Conservation (phyloP, 768 basidiomycete species). For the Gautieria morchelliformis region DNA sequence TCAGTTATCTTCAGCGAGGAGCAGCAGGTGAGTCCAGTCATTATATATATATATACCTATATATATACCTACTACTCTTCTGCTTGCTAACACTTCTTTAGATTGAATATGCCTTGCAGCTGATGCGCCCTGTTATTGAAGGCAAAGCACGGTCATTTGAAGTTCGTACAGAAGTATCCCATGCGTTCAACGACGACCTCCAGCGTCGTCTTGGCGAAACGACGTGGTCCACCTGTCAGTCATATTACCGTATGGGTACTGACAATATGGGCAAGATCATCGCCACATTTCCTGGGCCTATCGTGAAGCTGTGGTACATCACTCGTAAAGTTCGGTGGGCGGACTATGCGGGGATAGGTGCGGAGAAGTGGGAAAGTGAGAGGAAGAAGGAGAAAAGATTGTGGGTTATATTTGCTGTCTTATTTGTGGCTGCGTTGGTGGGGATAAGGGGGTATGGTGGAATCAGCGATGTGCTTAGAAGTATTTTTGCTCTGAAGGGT, state of each 20-base stretch:
- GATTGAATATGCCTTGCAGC: constrained; percentile 40
- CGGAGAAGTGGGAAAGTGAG: constrained; percentile 28
- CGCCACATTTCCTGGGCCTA: constrained; percentile 46
- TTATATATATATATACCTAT: constrained; percentile 36
- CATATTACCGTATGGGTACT: constrained; percentile 39
- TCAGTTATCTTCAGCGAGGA: constrained; percentile 50
- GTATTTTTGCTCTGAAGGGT: no score
- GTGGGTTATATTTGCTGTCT: neutral
- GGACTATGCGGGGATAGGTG: constrained; percentile 33
- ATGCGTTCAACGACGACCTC: constrained; percentile 43
- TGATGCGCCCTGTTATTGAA: constrained; percentile 43
- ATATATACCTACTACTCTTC: no score
- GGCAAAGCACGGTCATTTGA: constrained; percentile 41
- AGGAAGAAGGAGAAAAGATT: constrained; percentile 10
- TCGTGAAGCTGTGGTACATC: constrained; percentile 44
- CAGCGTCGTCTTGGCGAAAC: constrained; percentile 36
- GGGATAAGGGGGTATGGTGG: neutral
- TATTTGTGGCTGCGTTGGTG: neutral
- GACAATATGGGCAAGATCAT: constrained; percentile 28
- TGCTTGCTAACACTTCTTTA: no score
- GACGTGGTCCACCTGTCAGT: constrained; percentile 45
- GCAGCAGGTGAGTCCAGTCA: constrained; percentile 32
- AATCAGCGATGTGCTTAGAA: neutral
- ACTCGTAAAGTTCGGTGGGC: constrained; percentile 33
- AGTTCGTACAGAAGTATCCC: constrained; percentile 35